Base-by-base conservation (phyloP, 2,329 filamentous ascomycete genomes). In the Colletotrichum chlorophyti region DNA sequence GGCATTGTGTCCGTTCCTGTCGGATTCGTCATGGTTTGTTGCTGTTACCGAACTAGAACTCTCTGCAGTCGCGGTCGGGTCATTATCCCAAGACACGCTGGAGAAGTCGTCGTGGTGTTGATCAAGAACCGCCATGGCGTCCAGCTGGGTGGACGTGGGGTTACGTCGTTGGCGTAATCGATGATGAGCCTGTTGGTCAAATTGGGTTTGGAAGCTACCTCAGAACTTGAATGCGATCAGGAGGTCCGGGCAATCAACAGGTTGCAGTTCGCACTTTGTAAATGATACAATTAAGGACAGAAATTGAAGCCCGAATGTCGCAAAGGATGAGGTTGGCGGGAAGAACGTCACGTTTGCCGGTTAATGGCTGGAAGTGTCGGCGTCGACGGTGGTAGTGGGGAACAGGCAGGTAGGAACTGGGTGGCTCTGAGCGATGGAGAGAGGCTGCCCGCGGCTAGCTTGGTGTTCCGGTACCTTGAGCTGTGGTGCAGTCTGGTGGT, bases 51-150 rank as follows among this genome's bases (percentile, higher is more conserved):
- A 72, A 8, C 72, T 74, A 7, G 66, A 55, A 29, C 60, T 58
- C 42, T 57, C 57, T 14, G 58, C 57, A 15, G 57, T 46, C 21
- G 53, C 35, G 19, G 31, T 71, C 40, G 83, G 81, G 58, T 89
- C 86, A 70, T 85, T 87, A 65, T 84, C 81, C 91, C 91, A 96
- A 58, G 89, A 89, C 62, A 94, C 86, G 70, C 85, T 91, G 70
- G 91, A 90, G 74, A 95, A 95, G 75, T 90, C 89, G 74, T 91
- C 89, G 40, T 60, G 57, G 42, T 60, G 57, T 68, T 81, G 77
- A 67, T 83, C 80, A 64, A 80, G 77, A 66, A 78, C 78, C 61
- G 79, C 74, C 78, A 79, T 79, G 40, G 45, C 53, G 63, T 64
- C 58, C 37, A 45, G 49, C 53, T 43, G 40, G 46, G 45, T 27